A percentile compares a stretch with the other conserved stretches of the same genome.
phyloP scores from a whole-genome alignment of 2,329 filamentous ascomycete species.

The Aspergillus amoenus region DNA sequence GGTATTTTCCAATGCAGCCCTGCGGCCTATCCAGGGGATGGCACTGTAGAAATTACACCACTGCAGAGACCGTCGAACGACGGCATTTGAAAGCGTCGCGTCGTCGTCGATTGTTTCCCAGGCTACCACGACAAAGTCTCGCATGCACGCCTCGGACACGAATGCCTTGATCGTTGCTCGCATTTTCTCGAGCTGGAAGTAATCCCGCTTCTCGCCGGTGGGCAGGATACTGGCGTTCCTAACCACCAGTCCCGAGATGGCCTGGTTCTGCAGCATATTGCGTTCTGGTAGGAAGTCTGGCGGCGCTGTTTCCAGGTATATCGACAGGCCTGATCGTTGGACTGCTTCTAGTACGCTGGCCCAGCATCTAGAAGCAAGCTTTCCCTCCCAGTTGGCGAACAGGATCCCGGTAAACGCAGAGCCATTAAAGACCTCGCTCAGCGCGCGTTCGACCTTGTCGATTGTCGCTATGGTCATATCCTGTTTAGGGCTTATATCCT shows the following conservation, averaged over 20 bases:
- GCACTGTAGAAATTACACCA: constrained; percentile 51
- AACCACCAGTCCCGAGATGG: constrained; percentile 41
- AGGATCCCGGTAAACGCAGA: constrained; percentile 41
- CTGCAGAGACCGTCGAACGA: constrained; percentile 43
- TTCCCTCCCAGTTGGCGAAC: constrained; percentile 43
- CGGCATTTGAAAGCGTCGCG: constrained; percentile 39
- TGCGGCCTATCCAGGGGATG: constrained; percentile 45
- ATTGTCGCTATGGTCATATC: constrained; percentile 25
- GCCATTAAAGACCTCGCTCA: constrained; percentile 26
- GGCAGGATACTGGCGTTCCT: constrained; percentile 44
- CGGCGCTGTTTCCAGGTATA: constrained; percentile 44
- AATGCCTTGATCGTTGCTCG: constrained; percentile 46
- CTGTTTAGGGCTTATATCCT: constrained; percentile 19
- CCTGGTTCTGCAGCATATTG: constrained; percentile 33
- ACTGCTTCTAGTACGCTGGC: constrained; percentile 34
- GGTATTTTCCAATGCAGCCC: constrained; percentile 38
- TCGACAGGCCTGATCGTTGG: constrained; percentile 35
- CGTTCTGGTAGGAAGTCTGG: constrained; percentile 42
- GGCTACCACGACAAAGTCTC: constrained; percentile 44
- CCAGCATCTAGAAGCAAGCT: constrained; percentile 30
- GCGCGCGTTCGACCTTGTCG: constrained; percentile 29
- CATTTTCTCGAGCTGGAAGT: constrained; percentile 45
- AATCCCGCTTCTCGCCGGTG: constrained; percentile 44
- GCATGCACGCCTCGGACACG: constrained; percentile 46
- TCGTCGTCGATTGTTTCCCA: constrained; percentile 49